These are phyloP conservation scores for Phallus indusiatus DNA, from an alignment of 768 basidiomycete genomes.

Conservation along the genomic window DNA sequence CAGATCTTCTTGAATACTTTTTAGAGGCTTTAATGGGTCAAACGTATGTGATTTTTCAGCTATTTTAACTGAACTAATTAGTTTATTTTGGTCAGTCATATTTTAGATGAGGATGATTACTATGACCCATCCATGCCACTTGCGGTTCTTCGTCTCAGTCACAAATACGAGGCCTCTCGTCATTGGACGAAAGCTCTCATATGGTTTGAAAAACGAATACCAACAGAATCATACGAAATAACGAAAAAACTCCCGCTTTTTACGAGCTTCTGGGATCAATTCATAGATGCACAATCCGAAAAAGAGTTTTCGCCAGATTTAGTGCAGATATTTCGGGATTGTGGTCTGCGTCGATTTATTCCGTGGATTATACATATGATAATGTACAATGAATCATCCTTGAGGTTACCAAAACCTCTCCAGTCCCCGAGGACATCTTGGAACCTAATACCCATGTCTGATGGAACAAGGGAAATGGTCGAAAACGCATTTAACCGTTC, in stretches of 20 bases:
- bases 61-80: conserved; percentile 7
- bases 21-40: conserved; percentile 9
- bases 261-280: not conserved
- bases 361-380: not conserved
- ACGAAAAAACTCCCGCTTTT: not conserved
- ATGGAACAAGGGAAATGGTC: too few species aligned
- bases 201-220: not conserved
- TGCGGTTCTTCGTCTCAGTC: not conserved
- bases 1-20: conserved; percentile 12
- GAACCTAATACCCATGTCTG: too few species aligned
- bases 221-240: not conserved
- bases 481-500: too few species aligned
- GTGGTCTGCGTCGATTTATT: not conserved
- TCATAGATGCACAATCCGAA: not conserved
- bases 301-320: not conserved
- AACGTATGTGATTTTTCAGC: not conserved
- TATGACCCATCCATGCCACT: not conserved
- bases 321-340: not conserved
- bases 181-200: not conserved
- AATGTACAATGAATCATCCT: too few species aligned
- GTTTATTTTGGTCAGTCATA: not conserved
- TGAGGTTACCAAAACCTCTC: too few species aligned
- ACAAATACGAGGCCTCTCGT: not conserved
- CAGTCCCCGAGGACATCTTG: too few species aligned
- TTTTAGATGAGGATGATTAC: not conserved